Base-by-base conservation (phyloP, 192 early-diverging fungal genomes). In the Linnemannia schmuckeri region DNA sequence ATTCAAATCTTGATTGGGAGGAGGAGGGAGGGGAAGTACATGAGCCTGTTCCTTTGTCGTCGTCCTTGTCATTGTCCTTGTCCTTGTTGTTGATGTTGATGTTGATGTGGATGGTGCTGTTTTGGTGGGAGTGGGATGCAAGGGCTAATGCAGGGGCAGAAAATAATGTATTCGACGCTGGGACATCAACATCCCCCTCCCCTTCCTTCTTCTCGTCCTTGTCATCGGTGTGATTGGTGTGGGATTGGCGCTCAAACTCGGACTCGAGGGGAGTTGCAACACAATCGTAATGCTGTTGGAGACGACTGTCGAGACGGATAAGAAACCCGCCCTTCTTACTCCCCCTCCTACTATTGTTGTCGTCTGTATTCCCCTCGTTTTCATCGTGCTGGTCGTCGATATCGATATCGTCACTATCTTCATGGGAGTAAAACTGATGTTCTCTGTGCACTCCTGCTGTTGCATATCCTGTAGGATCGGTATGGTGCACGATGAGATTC, bases 401-500 rank as follows among this genome's bases (percentile, higher is more conserved):
- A 61, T 61, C 55, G 9, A 66, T 27, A 66, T 66, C 61, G 12
- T 66, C 61, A 15, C 33, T 12, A 10, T 66, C 61, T 12, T 33
- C 61, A 13, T 30, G 7, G 7, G 10, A 0, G 1, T 33, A 30
- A 30, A 33, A 33, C 3, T 66, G 27, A 1, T 66, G 38, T 3
- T 12, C 6, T 46, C 6, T 46, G 10, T 33, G 72, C 12, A 13
- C 22, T 30, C 22, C 22, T 12, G 10, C 42, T 41, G 40, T 24
- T 73, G 72, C 9, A 33, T 30, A 66, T 12, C 61, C 61, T 12
- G 61, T 42, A 35, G 18, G n/a, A 17, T 78, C 33, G 9, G 57
- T 12, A 15, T 69, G 71, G 35, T 66, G 18, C 30, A 74, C 38
- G n/a, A 82, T 66, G 13, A 83, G 57, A 49, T 44, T 61, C 54